Evolutionary conservation across 345 rosid genomes (phyloP).

Genomic region (Rhodomyrtus tomentosa): DNA sequence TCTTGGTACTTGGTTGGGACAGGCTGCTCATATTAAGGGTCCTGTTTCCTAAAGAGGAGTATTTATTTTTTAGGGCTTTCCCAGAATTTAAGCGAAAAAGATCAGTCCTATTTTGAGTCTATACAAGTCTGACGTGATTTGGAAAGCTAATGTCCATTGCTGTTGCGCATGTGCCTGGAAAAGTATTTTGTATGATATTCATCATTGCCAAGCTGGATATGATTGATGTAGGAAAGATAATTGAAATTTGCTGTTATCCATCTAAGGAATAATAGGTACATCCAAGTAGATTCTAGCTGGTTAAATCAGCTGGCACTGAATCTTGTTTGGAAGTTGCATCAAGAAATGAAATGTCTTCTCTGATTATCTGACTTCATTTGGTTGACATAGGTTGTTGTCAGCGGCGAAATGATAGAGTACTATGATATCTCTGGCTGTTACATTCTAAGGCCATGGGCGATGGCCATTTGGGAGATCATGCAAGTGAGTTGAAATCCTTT

Average conservation of each 20-base stretch:
- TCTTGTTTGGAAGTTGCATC: neutral
- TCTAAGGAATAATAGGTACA: neutral
- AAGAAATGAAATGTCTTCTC: neutral
- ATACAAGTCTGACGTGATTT: neutral
- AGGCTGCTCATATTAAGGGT: neutral
- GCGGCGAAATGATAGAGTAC: constrained; percentile 88
- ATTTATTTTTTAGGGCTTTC: neutral
- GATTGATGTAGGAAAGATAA: neutral
- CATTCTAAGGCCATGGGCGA: constrained; percentile 94
- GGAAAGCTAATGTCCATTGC: neutral
- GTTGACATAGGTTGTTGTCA: constrained; percentile 62
- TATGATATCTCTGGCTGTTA: constrained; percentile 97
- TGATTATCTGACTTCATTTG: neutral
- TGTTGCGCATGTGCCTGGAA: neutral
- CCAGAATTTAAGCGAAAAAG: neutral
- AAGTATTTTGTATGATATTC: neutral
- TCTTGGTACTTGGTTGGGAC: neutral
- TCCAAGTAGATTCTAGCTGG: neutral
- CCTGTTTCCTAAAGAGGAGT: neutral
- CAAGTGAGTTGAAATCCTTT: constrained; percentile 41
- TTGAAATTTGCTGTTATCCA: neutral
- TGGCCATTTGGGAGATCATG: constrained; percentile 89
- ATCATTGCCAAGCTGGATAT: neutral
- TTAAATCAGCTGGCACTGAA: neutral
- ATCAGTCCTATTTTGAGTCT: neutral